phyloP scores from a whole-genome alignment of 148 eudicot genomes.

The Diospyros kaki region DNA sequence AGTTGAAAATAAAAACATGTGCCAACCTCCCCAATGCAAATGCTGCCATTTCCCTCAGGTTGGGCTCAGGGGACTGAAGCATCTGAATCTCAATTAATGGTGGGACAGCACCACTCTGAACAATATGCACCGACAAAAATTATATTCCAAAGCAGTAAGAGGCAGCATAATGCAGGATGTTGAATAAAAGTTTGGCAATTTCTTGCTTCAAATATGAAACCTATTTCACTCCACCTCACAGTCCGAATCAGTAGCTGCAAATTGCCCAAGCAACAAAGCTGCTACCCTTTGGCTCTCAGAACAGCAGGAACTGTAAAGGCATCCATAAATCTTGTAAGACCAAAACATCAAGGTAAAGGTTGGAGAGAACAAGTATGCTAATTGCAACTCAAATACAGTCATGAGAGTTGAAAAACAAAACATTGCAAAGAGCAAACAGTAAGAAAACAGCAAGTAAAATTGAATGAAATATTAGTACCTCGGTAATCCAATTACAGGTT shows the following conservation, averaged over 20 bases:
- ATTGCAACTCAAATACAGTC: neutral
- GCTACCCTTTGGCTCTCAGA: conserved; percentile 93
- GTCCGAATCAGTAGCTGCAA: conserved; percentile 93
- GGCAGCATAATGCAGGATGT: too few species aligned
- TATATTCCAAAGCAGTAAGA: too few species aligned
- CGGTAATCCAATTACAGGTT: too few species aligned
- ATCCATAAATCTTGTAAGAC: too few species aligned
- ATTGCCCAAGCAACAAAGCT: conserved; percentile 93
- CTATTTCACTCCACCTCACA: conserved; percentile 61
- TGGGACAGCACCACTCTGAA: conserved; percentile 88
- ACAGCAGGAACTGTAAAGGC: conserved; percentile 64
- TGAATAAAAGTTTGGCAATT: neutral
- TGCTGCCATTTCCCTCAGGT: conserved; percentile 86
- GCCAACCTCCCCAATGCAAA: conserved; percentile 95
- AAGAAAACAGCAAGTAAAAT: too few species aligned
- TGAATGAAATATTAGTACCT: too few species aligned
- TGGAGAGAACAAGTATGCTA: neutral
- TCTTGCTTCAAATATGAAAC: neutral
- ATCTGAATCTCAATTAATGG: conserved; percentile 62
- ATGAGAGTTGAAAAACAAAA: too few species aligned
- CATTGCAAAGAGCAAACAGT: too few species aligned
- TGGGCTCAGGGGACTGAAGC: conserved; percentile 73
- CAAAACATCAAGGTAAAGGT: neutral
- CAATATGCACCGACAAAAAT: conserved; percentile 41
- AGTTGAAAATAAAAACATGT: conserved; percentile 44